Base-by-base conservation (phyloP, 2,329 filamentous ascomycete genomes). In the Basipetospora chlamydospora region DNA sequence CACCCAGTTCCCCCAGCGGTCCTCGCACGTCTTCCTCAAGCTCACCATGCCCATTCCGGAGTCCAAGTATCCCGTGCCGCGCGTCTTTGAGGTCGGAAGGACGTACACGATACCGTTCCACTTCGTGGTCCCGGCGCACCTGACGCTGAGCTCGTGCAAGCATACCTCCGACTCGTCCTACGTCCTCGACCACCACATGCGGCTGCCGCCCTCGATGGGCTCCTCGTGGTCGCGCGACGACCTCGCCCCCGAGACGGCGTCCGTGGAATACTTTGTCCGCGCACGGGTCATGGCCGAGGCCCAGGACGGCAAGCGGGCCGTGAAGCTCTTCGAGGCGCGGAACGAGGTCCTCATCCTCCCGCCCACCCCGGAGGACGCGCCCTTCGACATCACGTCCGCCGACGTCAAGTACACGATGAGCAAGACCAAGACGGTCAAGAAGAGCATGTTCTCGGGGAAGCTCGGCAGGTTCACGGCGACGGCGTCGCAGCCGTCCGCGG, bases 121-220 rank as follows among this genome's bases (percentile, higher is more conserved):
- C 54, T 75, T 75, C 43, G 63, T 74, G 40, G 61, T 75, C 12
- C 70, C 70, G n/a, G 57, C 59, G 43, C 63, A 72, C 37, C 63
- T 75, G 41, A 73, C 70, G 13, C 56, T 73, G 34, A 62, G 61
- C 40, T 67, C 70, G 13, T 75, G 70, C 57, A 64, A 56, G 45
- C 70, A 74, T 54, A 45, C 50, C 20, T 58, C 62, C 37, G 53
- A 57, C 28, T 57, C 57, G 28, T 53, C 57, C n/a, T 54, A 54
- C 32, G 56, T 74, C 21, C 58, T 60, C 37, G 66, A 68, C 23
- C 58, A 66, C 32, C 70, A 75, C 52, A 52, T 69, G 26, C 58
- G 61, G 10, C 56, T 72, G 16, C 70, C 70, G 2, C 70, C 70
- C 0, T 64, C 64, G 9, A 51, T 73, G 39, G 63, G 62, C 6